A percentile compares a stretch with the other conserved stretches of the same genome.
phyloP scores from a whole-genome alignment of 179 eudicot genomes.

The Camellia oleifera region DNA sequence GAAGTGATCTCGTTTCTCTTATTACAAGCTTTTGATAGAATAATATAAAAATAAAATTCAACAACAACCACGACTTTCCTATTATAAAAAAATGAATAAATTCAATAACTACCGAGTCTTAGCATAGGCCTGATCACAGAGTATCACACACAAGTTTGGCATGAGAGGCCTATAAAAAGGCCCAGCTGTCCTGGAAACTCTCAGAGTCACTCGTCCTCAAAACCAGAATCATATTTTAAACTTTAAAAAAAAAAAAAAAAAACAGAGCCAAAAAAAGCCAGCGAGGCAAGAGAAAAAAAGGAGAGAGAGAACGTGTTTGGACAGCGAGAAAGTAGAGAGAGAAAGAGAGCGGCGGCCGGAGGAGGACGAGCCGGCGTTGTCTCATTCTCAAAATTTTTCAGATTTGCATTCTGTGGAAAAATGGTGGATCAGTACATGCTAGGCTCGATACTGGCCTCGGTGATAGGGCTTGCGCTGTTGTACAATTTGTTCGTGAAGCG shows the following conservation, averaged over 20 bases:
- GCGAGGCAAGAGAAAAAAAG: not conserved
- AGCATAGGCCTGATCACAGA: no score
- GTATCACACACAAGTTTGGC: not conserved
- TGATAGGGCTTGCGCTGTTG: slow-evolving; percentile 16
- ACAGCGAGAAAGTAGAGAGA: slow-evolving; percentile 6
- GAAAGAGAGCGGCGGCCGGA: not conserved
- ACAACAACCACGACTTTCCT: no score
- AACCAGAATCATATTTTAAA: not conserved
- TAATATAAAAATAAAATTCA: no score
- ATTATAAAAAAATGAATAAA: no score
- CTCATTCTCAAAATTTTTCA: not conserved
- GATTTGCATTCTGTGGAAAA: slow-evolving; percentile 1
- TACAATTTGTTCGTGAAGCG: slow-evolving; percentile 16
- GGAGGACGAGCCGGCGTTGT: not conserved
- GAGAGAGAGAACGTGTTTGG: not conserved
- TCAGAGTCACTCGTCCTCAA: slow-evolving; percentile 3
- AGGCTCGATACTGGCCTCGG: slow-evolving; percentile 20
- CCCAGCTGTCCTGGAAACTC: not conserved
- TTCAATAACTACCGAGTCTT: no score
- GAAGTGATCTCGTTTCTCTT: no score
- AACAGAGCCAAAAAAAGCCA: not conserved
- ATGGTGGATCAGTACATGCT: slow-evolving; percentile 25
- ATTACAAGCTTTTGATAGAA: no score
- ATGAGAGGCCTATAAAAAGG: not conserved
- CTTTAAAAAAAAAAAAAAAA: not conserved